A percentile compares a stretch with the other conserved stretches of the same genome.
Conservation (phyloP, 2,329 filamentous ascomycete species). For the Phaeosphaeriaceae sp. region DNA sequence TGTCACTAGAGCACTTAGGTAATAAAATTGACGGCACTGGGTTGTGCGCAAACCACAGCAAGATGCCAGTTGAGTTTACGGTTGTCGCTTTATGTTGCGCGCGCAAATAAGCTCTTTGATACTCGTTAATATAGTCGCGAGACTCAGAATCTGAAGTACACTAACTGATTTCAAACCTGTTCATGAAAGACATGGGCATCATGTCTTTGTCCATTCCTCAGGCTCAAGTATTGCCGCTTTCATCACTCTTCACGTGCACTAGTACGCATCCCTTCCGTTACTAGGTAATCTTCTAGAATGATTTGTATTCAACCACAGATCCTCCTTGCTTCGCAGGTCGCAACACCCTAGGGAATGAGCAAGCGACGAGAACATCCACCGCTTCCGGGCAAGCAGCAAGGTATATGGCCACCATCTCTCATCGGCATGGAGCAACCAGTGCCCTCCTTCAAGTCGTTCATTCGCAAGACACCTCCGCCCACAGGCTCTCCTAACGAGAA, state of each 20-base stretch:
- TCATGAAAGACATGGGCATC: not conserved
- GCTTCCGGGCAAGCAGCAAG: slow-evolving; percentile 29
- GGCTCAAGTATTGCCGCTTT: slow-evolving; percentile 21
- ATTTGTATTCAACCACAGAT: slow-evolving; percentile 9
- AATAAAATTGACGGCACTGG: no score
- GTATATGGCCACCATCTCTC: slow-evolving; percentile 33
- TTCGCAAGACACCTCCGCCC: slow-evolving; percentile 28
- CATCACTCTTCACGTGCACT: slow-evolving; percentile 28
- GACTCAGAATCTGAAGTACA: not conserved
- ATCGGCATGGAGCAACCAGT: slow-evolving; percentile 44
- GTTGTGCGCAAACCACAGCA: not conserved
- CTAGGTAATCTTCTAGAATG: slow-evolving; percentile 38
- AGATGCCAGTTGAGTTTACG: not conserved
- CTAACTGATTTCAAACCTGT: not conserved
- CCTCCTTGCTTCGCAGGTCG: slow-evolving; percentile 19
- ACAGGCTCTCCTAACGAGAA: slow-evolving; percentile 26
- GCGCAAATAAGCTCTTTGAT: not conserved
- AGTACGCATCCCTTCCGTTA: slow-evolving; percentile 31
- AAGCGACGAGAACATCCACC: slow-evolving; percentile 26
- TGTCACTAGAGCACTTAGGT: no score
- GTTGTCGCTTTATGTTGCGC: not conserved
- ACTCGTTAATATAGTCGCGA: not conserved
- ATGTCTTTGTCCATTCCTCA: slow-evolving; percentile 34
- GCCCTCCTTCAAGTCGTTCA: slow-evolving; percentile 41
- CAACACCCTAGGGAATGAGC: slow-evolving; percentile 32